These are phyloP conservation scores for Gastrodia elata DNA, from an alignment of 106 monocot species.

Conservation along the genomic window DNA sequence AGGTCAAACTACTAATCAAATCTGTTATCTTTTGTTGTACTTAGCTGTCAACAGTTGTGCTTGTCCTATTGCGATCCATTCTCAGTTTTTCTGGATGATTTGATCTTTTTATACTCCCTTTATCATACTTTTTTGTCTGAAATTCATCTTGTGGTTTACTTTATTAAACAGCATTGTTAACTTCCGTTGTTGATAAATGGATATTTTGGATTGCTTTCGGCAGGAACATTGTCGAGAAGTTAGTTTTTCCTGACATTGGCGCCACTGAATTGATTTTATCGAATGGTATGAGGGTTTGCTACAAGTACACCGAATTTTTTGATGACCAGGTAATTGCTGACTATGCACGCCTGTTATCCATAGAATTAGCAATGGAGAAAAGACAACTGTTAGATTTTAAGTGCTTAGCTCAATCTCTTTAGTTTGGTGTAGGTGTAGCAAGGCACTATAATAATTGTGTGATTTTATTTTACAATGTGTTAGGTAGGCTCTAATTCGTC, in stretches of 20 bases:
- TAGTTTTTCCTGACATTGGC: slow-evolving; percentile 57
- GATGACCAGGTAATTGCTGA: slow-evolving; percentile 80
- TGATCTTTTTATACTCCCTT: neutral
- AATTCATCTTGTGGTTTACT: neutral
- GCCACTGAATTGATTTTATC: slow-evolving; percentile 75
- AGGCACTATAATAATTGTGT: neutral
- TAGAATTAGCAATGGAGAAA: neutral
- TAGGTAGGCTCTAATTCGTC: neutral
- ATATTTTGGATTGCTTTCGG: neutral
- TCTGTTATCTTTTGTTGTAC: neutral
- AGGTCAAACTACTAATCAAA: neutral
- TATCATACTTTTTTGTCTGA: neutral
- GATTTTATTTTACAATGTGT: neutral
- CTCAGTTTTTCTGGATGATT: neutral
- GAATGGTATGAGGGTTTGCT: slow-evolving; percentile 93
- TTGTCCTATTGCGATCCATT: neutral
- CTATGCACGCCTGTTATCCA: neutral
- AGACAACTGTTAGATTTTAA: neutral
- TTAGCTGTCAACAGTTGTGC: neutral
- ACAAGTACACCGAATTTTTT: slow-evolving; percentile 93
- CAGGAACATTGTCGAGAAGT: slow-evolving; percentile 66
- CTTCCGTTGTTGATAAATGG: neutral
- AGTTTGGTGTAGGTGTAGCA: neutral
- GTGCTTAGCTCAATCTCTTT: neutral
- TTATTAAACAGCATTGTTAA: neutral